A percentile compares a stretch with the other conserved stretches of the same genome.
Conservation (phyloP, 1,284 basidiomycete species). For the Marasmius tenuissimus region DNA sequence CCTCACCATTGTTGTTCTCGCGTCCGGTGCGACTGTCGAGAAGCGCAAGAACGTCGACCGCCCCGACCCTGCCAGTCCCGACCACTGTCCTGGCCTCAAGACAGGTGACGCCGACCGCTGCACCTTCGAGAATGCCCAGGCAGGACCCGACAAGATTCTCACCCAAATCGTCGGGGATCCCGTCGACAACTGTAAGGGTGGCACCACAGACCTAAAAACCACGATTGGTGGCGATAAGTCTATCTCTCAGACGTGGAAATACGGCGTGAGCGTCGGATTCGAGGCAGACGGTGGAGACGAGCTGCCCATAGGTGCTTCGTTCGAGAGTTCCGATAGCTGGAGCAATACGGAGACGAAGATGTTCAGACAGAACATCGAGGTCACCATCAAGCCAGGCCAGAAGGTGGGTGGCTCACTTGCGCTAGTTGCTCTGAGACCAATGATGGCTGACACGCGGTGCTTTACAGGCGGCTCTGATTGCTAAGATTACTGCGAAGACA, state of each 20-base stretch:
- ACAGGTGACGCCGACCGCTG: not conserved
- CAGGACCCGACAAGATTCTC: not conserved
- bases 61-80: not conserved
- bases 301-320: not conserved
- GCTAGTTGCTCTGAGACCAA: no score
- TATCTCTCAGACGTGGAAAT: not conserved
- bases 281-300: not conserved
- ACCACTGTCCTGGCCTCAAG: not conserved
- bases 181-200: not conserved
- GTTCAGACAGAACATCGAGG: not conserved
- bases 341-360: constrained; percentile 1
- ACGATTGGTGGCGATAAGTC: not conserved
- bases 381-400: not conserved
- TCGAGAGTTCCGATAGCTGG: not conserved
- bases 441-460: not conserved
- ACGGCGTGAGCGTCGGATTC: constrained; percentile 1
- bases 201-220: not conserved
- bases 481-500: not conserved
- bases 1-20: not conserved
- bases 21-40: not conserved
- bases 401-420: not conserved
- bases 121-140: not conserved
- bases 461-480: not conserved
- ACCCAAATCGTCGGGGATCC: not conserved
- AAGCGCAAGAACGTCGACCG: constrained; percentile 6